These are phyloP conservation scores for Aspergillus udagawae DNA, from an alignment of 2,329 filamentous ascomycete species.

Conservation along the genomic window DNA sequence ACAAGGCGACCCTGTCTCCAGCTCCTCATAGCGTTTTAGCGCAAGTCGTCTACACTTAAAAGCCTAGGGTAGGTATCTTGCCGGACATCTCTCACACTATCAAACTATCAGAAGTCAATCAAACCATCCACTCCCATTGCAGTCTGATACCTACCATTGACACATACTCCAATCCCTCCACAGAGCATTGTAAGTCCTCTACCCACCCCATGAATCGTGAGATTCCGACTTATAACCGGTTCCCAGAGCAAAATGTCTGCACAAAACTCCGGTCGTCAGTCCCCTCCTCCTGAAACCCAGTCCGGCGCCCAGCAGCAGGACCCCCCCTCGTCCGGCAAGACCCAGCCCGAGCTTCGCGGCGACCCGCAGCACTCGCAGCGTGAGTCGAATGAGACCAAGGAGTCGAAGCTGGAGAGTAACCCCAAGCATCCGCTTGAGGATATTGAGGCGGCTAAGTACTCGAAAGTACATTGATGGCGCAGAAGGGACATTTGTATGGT, in stretches of 20 bases:
- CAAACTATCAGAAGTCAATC: neutral
- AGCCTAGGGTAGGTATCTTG: neutral
- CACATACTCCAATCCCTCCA: neutral
- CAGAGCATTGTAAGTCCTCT: neutral
- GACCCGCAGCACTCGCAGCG: constrained; percentile 32
- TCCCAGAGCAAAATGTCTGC: constrained; percentile 51
- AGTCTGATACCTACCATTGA: too few relatives aligned
- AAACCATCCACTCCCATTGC: neutral
- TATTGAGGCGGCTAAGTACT: constrained; percentile 33
- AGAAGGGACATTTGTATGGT: constrained; percentile 2
- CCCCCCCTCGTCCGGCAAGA: constrained; percentile 55
- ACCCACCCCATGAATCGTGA: neutral
- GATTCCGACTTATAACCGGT: neutral
- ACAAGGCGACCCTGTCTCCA: constrained; percentile 4
- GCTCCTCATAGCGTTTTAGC: neutral
- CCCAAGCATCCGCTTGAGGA: constrained; percentile 39
- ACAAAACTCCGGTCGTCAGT: constrained; percentile 66
- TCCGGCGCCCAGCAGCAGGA: constrained; percentile 60
- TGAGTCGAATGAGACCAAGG: constrained; percentile 26
- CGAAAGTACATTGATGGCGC: constrained; percentile 10
- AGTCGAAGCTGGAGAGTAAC: constrained; percentile 35
- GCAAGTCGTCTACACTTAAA: neutral
- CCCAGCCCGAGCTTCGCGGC: constrained; percentile 47
- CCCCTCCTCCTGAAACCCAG: constrained; percentile 69
- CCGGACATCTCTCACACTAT: neutral